Evolutionary conservation across 2,329 filamentous ascomycete species (phyloP).

Genomic region (Tolypocladium amazonense): DNA sequence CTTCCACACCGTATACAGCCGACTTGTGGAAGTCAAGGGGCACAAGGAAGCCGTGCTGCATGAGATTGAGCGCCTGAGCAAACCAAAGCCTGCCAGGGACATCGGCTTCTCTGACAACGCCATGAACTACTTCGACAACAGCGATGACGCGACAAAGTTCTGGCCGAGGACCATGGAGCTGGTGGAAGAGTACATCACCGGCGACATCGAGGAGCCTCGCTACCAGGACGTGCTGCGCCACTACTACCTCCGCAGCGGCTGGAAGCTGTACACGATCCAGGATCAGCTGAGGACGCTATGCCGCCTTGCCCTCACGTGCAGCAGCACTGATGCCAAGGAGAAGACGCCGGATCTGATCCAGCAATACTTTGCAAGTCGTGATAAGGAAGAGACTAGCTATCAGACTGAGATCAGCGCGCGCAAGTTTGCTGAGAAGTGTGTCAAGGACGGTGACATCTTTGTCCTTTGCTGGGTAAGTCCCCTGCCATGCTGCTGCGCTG

Average conservation of each 20-base stretch:
- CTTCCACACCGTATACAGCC: constrained; percentile 81
- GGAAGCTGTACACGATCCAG: constrained; percentile 88
- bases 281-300: constrained; percentile 76
- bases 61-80: constrained; percentile 62
- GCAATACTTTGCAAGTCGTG: constrained; percentile 72
- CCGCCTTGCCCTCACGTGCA: constrained; percentile 72
- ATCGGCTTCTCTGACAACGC: constrained; percentile 74
- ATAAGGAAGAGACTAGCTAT: constrained; percentile 77
- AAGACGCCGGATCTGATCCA: constrained; percentile 86
- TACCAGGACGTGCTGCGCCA: constrained; percentile 87
- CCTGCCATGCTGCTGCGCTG: neutral
- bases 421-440: constrained; percentile 83
- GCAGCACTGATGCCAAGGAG: constrained; percentile 79
- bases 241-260: constrained; percentile 84
- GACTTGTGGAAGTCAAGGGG: constrained; percentile 74
- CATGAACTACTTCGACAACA: constrained; percentile 63
- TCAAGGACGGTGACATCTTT: constrained; percentile 89
- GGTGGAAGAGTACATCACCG: constrained; percentile 76
- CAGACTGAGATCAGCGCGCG: constrained; percentile 83
- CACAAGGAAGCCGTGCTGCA: constrained; percentile 62
- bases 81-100: constrained; percentile 70
- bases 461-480: constrained; percentile 77
- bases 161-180: constrained; percentile 79
- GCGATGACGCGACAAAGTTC: constrained; percentile 54
- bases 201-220: constrained; percentile 69